Conservation (phyloP, 1,284 basidiomycete genomes). For the Ganoderma resinaceum region DNA sequence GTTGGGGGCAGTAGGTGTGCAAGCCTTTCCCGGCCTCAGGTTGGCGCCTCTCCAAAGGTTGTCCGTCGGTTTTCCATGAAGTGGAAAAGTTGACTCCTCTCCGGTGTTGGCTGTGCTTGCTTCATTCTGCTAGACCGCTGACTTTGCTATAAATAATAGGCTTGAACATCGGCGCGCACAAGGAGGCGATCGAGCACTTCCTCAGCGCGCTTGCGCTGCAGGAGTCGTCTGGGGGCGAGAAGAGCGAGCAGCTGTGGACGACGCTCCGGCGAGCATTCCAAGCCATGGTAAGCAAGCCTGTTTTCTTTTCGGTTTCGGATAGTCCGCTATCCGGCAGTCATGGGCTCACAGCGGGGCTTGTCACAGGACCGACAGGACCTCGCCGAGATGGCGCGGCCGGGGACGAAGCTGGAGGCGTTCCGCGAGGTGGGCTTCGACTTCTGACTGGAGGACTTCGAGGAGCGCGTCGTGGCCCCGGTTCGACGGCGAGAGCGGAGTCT, state of each 20-base stretch:
- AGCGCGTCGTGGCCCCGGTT: not conserved
- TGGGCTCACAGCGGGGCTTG: slow-evolving; percentile 5
- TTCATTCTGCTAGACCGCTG: not conserved
- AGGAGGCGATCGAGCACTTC: slow-evolving; percentile 98
- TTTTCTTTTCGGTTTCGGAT: not conserved
- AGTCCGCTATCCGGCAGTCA: slow-evolving; percentile 12
- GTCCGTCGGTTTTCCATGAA: no score
- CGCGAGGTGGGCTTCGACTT: slow-evolving; percentile 87
- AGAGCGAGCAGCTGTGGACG: slow-evolving; percentile 89
- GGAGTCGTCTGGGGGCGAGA: slow-evolving; percentile 66
- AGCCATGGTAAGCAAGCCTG: slow-evolving; percentile 68
- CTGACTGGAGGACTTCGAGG: slow-evolving; percentile 43
- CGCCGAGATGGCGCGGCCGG: slow-evolving; percentile 67
- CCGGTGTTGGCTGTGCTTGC: not conserved
- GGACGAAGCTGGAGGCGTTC: slow-evolving; percentile 69
- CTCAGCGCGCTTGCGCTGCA: slow-evolving; percentile 91
- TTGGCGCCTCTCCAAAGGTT: no score
- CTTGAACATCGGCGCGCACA: slow-evolving; percentile 94
- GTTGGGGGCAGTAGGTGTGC: no score
- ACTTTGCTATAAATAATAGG: slow-evolving; percentile 50
- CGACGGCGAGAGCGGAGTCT: not conserved
- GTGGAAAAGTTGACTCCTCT: no score
- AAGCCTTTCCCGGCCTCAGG: no score
- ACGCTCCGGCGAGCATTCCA: slow-evolving; percentile 89
- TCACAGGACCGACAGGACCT: slow-evolving; percentile 67